Evolutionary conservation across 441 rosid species (phyloP).

Genomic region (Croton laevigatus): DNA sequence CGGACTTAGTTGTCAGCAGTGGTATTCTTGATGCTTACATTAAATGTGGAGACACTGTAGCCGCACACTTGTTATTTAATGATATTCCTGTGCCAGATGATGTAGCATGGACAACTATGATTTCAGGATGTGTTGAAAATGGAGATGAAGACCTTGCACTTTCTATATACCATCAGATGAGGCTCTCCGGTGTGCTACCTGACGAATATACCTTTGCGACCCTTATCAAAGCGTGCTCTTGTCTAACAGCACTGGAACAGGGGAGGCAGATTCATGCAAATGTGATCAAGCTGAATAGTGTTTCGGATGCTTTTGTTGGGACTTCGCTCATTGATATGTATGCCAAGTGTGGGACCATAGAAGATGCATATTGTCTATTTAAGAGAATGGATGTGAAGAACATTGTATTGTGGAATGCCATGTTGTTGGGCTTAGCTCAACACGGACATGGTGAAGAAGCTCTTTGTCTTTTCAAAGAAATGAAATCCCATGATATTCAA

Average conservation of each 20-base stretch:
- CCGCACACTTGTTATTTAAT: constrained; percentile 21
- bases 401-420: constrained; percentile 30
- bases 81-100: constrained; percentile 29
- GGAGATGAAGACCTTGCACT: constrained; percentile 31
- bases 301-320: constrained; percentile 26
- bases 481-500: constrained; percentile 20
- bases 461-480: constrained; percentile 22
- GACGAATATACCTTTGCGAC: constrained; percentile 32
- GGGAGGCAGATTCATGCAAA: constrained; percentile 37
- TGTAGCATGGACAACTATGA: constrained; percentile 36
- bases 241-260: constrained; percentile 31
- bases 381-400: constrained; percentile 22
- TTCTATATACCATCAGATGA: constrained; percentile 31
- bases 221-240: constrained; percentile 32
- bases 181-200: constrained; percentile 25
- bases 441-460: constrained; percentile 33
- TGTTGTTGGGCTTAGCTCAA: constrained; percentile 33
- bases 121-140: constrained; percentile 34
- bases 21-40: constrained; percentile 31
- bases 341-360: constrained; percentile 29
- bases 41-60: constrained; percentile 30
- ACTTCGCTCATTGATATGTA: constrained; percentile 27
- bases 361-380: constrained; percentile 28
- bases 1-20: constrained; percentile 26
- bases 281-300: constrained; percentile 27